Percentiles rank a stretch among this genome's conserved stretches.
These are phyloP conservation scores for Arthrinium puccinioides DNA, from an alignment of 2,329 filamentous ascomycete species.

Conservation along the genomic window DNA sequence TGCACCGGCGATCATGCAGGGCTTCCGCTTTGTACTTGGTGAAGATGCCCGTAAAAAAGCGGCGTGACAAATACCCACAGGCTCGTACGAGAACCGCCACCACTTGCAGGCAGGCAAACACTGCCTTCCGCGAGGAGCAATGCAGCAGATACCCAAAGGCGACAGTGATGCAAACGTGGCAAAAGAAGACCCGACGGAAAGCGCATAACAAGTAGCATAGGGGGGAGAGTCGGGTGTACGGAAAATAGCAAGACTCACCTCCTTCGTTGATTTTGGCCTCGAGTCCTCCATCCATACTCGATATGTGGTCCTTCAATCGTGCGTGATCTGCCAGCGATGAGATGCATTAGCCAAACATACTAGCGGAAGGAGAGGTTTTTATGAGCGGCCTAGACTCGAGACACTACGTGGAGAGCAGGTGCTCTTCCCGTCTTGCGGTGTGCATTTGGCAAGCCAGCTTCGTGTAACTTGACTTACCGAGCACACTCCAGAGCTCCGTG, in stretches of 20 bases:
- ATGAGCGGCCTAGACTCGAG: conserved; percentile 1
- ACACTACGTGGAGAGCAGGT: conserved; percentile 12
- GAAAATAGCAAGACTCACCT: conserved; percentile 51
- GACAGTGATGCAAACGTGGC: conserved; percentile 19
- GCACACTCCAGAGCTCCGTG: conserved; percentile 91
- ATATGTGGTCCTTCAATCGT: conserved; percentile 82
- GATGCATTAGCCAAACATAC: conserved; percentile 28
- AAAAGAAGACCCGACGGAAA: no score
- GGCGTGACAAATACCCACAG: no score
- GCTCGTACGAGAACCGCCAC: no score
- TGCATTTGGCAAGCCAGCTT: conserved; percentile 11
- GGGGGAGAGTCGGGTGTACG: no score
- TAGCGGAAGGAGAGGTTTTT: conserved; percentile 11
- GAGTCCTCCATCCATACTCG: conserved; percentile 78
- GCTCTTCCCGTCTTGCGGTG: conserved; percentile 14
- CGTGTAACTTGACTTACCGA: conserved; percentile 59
- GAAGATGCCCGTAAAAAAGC: no score
- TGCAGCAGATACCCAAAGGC: conserved; percentile 17
- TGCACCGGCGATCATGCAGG: no score
- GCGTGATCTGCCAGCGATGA: conserved; percentile 66
- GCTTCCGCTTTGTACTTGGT: no score
- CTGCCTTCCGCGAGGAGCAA: no score
- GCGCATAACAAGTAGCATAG: no score
- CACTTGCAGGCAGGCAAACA: conserved; percentile 11
- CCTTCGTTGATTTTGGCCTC: conserved; percentile 91